Conservation (phyloP, 2,329 filamentous ascomycete species). For the Fusarium piperis region DNA sequence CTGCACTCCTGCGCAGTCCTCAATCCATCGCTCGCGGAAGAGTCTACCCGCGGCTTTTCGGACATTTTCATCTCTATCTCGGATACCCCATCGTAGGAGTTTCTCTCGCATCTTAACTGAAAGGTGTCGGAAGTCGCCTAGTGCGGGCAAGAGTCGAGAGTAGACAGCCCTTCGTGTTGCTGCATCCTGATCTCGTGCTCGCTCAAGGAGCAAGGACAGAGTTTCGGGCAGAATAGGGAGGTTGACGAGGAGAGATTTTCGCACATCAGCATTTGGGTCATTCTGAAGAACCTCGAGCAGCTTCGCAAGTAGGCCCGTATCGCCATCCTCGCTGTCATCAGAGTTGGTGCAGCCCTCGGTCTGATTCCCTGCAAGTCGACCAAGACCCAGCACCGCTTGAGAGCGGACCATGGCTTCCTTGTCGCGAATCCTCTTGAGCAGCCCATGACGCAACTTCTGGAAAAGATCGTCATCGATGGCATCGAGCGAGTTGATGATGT, state of each 20-base stretch:
- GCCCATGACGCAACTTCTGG: constrained; percentile 78
- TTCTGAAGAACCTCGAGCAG: constrained; percentile 91
- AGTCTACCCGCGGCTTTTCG: constrained; percentile 89
- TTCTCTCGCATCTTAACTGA: constrained; percentile 96
- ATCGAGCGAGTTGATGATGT: constrained; percentile 92
- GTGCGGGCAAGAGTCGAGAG: constrained; percentile 82
- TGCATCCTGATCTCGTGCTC: constrained; percentile 88
- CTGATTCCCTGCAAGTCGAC: constrained; percentile 81
- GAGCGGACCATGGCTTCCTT: constrained; percentile 93
- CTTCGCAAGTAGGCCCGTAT: constrained; percentile 79
- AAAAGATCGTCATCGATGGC: constrained; percentile 94
- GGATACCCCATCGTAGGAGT: constrained; percentile 90
- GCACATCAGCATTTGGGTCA: constrained; percentile 92
- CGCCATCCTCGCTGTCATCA: constrained; percentile 75
- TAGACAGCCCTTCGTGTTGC: constrained; percentile 88
- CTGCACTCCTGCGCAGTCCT: constrained; percentile 82
- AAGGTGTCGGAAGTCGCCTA: constrained; percentile 94
- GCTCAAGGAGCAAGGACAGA: constrained; percentile 86
- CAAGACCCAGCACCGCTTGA: constrained; percentile 91
- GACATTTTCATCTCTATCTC: constrained; percentile 93
- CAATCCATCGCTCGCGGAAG: constrained; percentile 97
- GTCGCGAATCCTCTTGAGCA: constrained; percentile 88
- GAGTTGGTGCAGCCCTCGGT: constrained; percentile 75
- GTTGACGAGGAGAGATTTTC: constrained; percentile 87
- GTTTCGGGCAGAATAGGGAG: constrained; percentile 86